Base-by-base conservation (phyloP, 176 grass and related monocot genomes). In the Alopecurus myosuroides region DNA sequence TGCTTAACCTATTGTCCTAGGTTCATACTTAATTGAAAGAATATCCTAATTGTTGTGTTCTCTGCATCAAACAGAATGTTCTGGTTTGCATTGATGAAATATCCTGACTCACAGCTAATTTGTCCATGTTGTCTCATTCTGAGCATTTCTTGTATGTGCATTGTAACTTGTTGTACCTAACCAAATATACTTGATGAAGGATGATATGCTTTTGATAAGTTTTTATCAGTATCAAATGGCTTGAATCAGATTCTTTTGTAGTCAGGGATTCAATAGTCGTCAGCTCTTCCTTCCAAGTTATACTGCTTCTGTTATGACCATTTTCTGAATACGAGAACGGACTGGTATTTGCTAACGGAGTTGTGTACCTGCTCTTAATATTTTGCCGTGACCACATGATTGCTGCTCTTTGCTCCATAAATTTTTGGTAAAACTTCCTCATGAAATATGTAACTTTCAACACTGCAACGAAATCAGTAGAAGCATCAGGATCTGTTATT, bases 31-130 rank as follows among this genome's bases (percentile, higher is more conserved):
- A 34, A 33, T 39, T 39, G 4, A 10, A 82, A 52, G 20, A 70
- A 52, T 19, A 26, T 23, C 11, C 46, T 85, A 4, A 25, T 28
- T 69, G 71, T 31, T 6, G 40, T 77, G 76, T 61, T 61, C 22
- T 28, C 42, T 77, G 39, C 33, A 41, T 73, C 9, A 88, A 73
- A 74, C 9, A 79, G 5, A 63, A 84, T 79, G 52, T 6, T 65
- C n/a, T 84, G 22, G 10, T 61, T 44, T 70, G 63, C 42, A 19
- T 49, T 48, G 70, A 11, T 7, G 14, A 49, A 64, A 74, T 74
- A 74, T 49, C 70, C 41, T 26, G 39, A 15, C n/a, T 45, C 22
- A 9, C 0, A 26, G 11, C n/a, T 73, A 73, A 73, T 61, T 12
- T 79, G n/a, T 61, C 6, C 9, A 5, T 75, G 40, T 50, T 6